phyloP scores from a whole-genome alignment of 192 early-diverging fungal species.

The Entomortierella chlamydospora region DNA sequence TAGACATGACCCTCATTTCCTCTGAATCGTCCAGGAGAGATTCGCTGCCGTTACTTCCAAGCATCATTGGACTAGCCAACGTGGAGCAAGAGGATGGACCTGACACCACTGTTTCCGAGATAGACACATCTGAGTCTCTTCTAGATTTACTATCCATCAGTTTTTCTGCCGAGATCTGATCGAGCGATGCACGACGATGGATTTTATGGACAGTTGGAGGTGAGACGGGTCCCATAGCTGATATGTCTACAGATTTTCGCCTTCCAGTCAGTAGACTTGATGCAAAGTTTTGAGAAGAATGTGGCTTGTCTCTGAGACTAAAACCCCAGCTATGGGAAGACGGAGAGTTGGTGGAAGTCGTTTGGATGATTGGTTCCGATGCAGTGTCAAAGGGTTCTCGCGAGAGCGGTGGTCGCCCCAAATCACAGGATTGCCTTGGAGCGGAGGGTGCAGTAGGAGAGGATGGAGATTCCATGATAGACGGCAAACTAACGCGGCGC shows the following conservation, averaged over 20 bases:
- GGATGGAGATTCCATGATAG: conserved; percentile 39
- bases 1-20: not conserved
- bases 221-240: not conserved
- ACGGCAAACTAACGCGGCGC: conserved; percentile 43
- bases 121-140: conserved; percentile 43
- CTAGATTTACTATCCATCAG: conserved; percentile 7
- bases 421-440: conserved; percentile 40
- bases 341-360: not conserved
- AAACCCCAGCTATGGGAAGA: no score
- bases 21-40: conserved; percentile 1
- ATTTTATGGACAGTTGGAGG: not conserved
- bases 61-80: conserved; percentile 17
- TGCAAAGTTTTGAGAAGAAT: not conserved
- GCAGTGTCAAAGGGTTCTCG: conserved; percentile 4
- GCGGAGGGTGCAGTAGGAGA: conserved; percentile 9
- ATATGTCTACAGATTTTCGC: conserved; percentile 8
- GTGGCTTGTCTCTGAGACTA: not conserved
- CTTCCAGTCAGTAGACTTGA: not conserved
- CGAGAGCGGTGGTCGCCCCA: conserved; percentile 17
- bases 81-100: conserved; percentile 41
- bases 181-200: conserved; percentile 17
- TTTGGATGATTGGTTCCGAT: not conserved
- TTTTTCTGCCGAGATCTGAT: conserved; percentile 5
- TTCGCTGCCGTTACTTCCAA: not conserved
- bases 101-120: conserved; percentile 25